Base-by-base conservation (phyloP, 2,329 filamentous ascomycete species). In the Annulohypoxylon truncatum region DNA sequence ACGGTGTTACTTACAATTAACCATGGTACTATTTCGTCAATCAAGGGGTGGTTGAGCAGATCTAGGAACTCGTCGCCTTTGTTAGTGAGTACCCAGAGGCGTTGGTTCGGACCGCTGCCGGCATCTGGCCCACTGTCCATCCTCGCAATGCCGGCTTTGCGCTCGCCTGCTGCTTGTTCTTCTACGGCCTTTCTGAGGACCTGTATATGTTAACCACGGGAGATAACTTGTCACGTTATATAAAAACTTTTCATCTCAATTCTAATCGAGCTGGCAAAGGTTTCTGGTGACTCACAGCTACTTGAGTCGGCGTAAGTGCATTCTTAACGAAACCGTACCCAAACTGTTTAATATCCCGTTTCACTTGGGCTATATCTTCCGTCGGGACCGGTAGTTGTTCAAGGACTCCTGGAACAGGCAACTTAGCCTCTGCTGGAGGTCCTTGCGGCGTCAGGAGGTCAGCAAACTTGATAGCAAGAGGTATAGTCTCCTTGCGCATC, bases 351-450 rank as follows among this genome's bases (percentile, higher is more conserved):
- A 77, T 48, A 35, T 77, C 72, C 3, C 52, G 42, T 56, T 72
- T 75, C 13, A 74, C 70, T 54, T 75, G 73, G 18, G 71, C 72
- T 51, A 76, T 67, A 47, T 76, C 73, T 42, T 71, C 70, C 8
- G 74, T 75, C 12, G 73, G 72, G 73, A 70, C 79, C 0, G 73
- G 81, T 2, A 82, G 75, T 2, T 75, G 75, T 1, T 77, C 75
- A 2, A 82, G 77, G 18, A 80, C 80, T 51, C 80, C 79, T 4
- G 38, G n/a, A 6, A 15, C 20, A 8, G 26, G 12, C 44, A 48
- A 29, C 51, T 61, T 68, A 18, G 70, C 69, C 13, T 64, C 47
- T 8, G 55, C 58, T 8, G 74, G 69, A 15, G 64, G 66, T 18
- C 60, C 56, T 12, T 54, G 52, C 10, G 73, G 73, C 22, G 68